Percentiles rank a stretch among this genome's conserved stretches.
phyloP scores from a whole-genome alignment of 139 green algal species.

The Volvox reticuliferus region DNA sequence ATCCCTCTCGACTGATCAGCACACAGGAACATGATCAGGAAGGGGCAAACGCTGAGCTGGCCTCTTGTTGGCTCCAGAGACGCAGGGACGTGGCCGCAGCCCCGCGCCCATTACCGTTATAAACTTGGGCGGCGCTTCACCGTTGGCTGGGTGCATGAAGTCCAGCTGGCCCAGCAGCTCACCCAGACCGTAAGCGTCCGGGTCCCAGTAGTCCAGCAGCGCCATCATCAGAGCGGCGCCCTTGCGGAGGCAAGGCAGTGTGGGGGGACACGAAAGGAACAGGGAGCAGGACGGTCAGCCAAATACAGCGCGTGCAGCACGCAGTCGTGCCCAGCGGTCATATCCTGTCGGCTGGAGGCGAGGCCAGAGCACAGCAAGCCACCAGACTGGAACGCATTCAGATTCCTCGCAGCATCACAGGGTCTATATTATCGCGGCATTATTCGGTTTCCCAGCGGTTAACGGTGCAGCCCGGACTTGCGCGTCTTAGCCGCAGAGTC shows the following conservation, averaged over 20 bases:
- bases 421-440: no score
- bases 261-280: background rate
- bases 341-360: no score
- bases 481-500: no score
- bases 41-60: background rate
- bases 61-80: background rate
- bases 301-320: no score
- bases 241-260: slow-evolving; percentile 7
- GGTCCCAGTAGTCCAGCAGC: slow-evolving; percentile 73
- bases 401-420: no score
- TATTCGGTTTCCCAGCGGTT: no score
- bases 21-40: no score
- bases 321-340: no score
- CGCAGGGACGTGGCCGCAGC: background rate
- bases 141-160: slow-evolving; percentile 54
- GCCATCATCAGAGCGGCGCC: slow-evolving; percentile 59
- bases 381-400: no score
- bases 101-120: slow-evolving; percentile 22
- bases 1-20: background rate
- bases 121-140: slow-evolving; percentile 37
- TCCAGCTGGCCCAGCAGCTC: slow-evolving; percentile 59
- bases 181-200: slow-evolving; percentile 32
- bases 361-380: no score
- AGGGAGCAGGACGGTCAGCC: no score
- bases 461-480: no score